phyloP scores from a whole-genome alignment of 2,329 filamentous ascomycete genomes.

The Drechmeria coniospora region DNA sequence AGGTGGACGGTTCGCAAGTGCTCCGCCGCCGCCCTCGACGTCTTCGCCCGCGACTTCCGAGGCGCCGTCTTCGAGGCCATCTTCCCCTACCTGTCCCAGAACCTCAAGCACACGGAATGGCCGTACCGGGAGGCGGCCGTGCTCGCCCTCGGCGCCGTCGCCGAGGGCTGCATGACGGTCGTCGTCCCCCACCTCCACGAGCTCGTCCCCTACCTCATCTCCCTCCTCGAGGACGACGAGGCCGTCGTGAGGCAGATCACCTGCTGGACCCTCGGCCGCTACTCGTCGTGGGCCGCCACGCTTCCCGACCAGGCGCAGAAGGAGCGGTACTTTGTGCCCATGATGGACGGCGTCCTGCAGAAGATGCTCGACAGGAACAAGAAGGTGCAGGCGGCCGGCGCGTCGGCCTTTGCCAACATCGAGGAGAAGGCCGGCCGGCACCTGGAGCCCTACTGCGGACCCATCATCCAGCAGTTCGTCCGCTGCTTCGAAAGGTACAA shows the following conservation, averaged over 20 bases:
- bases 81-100: conserved; percentile 79
- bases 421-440: conserved; percentile 81
- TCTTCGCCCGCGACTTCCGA: conserved; percentile 83
- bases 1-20: conserved; percentile 94
- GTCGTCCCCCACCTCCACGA: conserved; percentile 84
- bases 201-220: conserved; percentile 78
- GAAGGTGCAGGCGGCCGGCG: conserved; percentile 90
- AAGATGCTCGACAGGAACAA: conserved; percentile 98
- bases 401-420: conserved; percentile 88
- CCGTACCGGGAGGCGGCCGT: conserved; percentile 86
- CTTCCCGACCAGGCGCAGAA: conserved; percentile 52
- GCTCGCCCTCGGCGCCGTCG: conserved; percentile 82
- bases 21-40: conserved; percentile 86
- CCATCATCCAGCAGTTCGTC: conserved; percentile 86
- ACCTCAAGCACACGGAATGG: conserved; percentile 81
- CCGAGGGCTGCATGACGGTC: conserved; percentile 82
- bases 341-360: conserved; percentile 90
- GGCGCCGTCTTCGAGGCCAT: conserved; percentile 81
- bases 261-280: conserved; percentile 91
- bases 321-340: conserved; percentile 72
- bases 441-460: conserved; percentile 70
- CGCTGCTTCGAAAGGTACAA: conserved; percentile 91
- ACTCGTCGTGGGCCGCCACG: conserved; percentile 80
- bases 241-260: conserved; percentile 92
- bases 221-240: conserved; percentile 68